Base-by-base conservation (phyloP, 2,329 filamentous ascomycete genomes). In the Aspergillus udagawae region DNA sequence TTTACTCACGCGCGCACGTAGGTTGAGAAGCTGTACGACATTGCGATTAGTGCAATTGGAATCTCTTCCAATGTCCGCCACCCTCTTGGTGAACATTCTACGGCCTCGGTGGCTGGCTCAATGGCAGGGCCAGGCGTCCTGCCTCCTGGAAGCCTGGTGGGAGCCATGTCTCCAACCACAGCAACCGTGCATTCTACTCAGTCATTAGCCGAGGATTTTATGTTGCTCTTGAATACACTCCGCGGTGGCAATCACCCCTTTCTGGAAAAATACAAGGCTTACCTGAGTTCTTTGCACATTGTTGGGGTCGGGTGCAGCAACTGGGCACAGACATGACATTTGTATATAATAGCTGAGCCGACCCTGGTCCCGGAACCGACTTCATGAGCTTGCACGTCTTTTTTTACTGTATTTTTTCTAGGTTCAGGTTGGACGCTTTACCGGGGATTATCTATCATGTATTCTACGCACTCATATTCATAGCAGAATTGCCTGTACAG, bases 21-120 rank as follows among this genome's bases (percentile, higher is more conserved):
- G 67, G 69, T 73, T 14, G 74, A 77, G 57, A 77, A 77, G 58
- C 58, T 77, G 23, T 76, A 70, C 45, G 73, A 77, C 54, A 75
- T 76, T 38, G 70, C 70, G 21, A 59, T 65, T 10, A 66, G 70
- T 41, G 71, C 71, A 23, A 66, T 69, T n/a, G 60, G 67, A 42
- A 66, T 68, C 7, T 63, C 66, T 25, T 69, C 64, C 51, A 70
- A 68, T 47, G 60, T 65, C 49, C 67, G 56, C 35, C 59, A 66
- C 8, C 60, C 67, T 35, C 62, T 61, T 28, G 64, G 57, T 53
- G 23, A 62, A 35, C 32, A 51, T 52, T 28, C 54, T 17, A 7
- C 54, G 17, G 29, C 49, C n/a, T 49, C 54, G 7, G 28, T 51
- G 14, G 52, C 55, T 14, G 42, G 51, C 48, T 48, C 49, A 10